Base-by-base conservation (phyloP, 305 asterid species). In the Fraxinus xanthoxyloides region DNA sequence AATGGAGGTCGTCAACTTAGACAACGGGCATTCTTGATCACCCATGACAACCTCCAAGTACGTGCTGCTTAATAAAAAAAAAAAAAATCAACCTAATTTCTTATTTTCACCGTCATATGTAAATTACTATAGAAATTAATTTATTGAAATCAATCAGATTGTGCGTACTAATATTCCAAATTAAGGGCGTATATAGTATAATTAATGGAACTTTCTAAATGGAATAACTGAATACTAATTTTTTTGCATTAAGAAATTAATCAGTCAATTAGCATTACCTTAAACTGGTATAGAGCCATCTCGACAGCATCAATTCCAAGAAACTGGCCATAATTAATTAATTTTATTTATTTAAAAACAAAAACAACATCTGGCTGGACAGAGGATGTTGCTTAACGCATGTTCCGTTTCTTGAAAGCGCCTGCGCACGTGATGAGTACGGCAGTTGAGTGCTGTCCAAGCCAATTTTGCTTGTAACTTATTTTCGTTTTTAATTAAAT, bases 341-440 rank as follows among this genome's bases (percentile, higher is more conserved):
- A 30, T 17, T 69, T 23, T 35, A 61, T 67, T 23, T 56, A 63
- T 23, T 63, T 63, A 2, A 63, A 63, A 63, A 19, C 6, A 63
- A 63, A 63, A 24, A 23, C 2, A 63, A 51, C 35, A 61, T 31
- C 51, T 19, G 40, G 77, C 76, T 51, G 72, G 80, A 30, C 93
- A 88, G 90, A 89, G 95, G 93, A 90, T 90, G 94, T 92, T 93
- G 97, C 97, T 92, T 93, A 80, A 92, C 95, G 95, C 89, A 89
- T 91, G 86, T 88, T 65, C 91, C 86, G 67, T 80, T 28, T 75
- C 43, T 48, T 30, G 21, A 40, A 40, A 1, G 76, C 43, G 82
- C 84, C 85, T 56, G 76, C 43, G 86, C 90, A 87, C 90, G 88
- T 85, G 88, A 82, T 77, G 31, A 23, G 34, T 9, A 23, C 28